Base-by-base conservation (phyloP, 192 early-diverging fungal species). In the Geranomyces variabilis region DNA sequence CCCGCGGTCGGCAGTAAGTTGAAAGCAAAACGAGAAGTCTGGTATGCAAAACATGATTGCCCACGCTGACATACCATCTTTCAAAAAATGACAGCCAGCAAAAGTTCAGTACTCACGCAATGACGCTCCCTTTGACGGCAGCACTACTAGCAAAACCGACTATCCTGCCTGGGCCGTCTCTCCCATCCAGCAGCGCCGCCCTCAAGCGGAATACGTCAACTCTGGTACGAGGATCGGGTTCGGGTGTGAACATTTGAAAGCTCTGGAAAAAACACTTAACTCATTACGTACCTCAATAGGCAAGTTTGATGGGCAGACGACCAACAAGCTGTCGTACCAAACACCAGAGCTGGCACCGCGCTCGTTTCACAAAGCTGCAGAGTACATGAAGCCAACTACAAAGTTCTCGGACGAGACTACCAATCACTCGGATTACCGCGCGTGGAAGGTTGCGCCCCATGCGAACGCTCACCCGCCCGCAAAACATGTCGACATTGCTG, bases 121-220 rank as follows among this genome's bases (percentile, higher is more conserved):
- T 41, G 58, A 29, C 17, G 71, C 75, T 14, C 67, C 70, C 2
- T 77, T 84, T 31, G 79, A 79, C 33, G 58, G 46, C 17, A 70
- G 60, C 26, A 84, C 82, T 17, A 84, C 82, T 0, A 81, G 80
- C 47, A 67, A 73, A 21, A 56, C 62, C 19, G 79, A 84, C 33
- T 84, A 75, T 48, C 82, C 76, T 24, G 75, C 75, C n/a, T 80
- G 78, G 77, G 60, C 59, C 31, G 57, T 73, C 5, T 24, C 56
- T 10, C 63, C 71, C 1, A 68, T 58, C 22, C 72, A 70, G 30
- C 14, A 48, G 12, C 60, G 36, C 22, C 15, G 62, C 3, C 61
- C 70, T 8, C 62, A 45, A 15, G 59, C 70, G 9, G 36, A 17
- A n/a, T 49, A 64, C 57, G 41, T 72, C 44, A 64, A 72, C 49